A percentile compares a stretch with the other conserved stretches of the same genome.
Evolutionary conservation across 2,329 filamentous ascomycete species (phyloP).

Genomic region (Xenoacremonium recifei): DNA sequence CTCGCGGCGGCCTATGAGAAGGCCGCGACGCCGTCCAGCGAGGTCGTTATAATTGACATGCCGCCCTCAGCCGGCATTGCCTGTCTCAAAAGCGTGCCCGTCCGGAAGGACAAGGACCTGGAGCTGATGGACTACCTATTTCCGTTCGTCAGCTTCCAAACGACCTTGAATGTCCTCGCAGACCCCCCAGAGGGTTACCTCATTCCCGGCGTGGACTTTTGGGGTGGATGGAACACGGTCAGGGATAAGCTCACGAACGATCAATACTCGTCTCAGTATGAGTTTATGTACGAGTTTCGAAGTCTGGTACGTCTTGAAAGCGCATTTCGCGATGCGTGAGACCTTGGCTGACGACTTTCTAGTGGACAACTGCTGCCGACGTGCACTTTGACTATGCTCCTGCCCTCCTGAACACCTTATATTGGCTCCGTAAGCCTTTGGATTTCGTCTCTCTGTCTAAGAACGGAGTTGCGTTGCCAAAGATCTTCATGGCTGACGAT

Average conservation of each 20-base stretch:
- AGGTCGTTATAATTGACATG: constrained; percentile 9
- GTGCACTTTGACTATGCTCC: constrained; percentile 24
- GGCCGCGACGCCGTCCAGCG: constrained; percentile 3
- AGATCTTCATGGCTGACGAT: constrained; percentile 18
- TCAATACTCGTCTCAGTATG: constrained; percentile 20
- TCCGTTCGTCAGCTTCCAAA: constrained; percentile 19
- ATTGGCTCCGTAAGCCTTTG: constrained; percentile 13
- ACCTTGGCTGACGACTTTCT: constrained; percentile 1
- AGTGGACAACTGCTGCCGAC: constrained; percentile 22
- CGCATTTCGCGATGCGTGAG: neutral
- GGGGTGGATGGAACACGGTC: constrained; percentile 18
- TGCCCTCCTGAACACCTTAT: constrained; percentile 19
- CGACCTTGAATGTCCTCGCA: constrained; percentile 20
- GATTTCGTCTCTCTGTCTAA: constrained; percentile 16
- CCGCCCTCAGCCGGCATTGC: constrained; percentile 19
- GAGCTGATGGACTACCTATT: constrained; percentile 19
- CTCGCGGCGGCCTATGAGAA: constrained; percentile 18
- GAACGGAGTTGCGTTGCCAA: constrained; percentile 14
- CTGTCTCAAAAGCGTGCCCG: constrained; percentile 23
- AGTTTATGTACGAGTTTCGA: constrained; percentile 20
- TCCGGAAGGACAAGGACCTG: constrained; percentile 23
- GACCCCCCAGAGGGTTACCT: constrained; percentile 23
- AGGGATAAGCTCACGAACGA: constrained; percentile 13
- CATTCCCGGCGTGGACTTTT: constrained; percentile 19
- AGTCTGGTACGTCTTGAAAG: constrained; percentile 19